Evolutionary conservation across 495 filamentous ascomycete genomes (phyloP), one percentile per base, ranked within the genome.

Genomic region (Penicillium egyptiacum): DNA sequence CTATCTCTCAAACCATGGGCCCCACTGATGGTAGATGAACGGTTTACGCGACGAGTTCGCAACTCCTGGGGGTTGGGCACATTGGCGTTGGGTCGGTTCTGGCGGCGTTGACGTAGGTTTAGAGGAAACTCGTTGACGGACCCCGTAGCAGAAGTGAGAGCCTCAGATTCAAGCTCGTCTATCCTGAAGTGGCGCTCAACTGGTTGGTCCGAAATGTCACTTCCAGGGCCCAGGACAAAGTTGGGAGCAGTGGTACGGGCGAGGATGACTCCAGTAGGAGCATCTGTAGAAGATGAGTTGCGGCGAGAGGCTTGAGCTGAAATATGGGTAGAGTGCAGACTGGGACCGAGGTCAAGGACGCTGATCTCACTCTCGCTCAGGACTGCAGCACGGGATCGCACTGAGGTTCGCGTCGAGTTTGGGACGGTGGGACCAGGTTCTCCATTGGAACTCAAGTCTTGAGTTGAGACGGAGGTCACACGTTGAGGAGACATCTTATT

Each of bases 281-380:
- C 1, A 51, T 1, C 12, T 19, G 33, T 5, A 10, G 22, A 14
- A 14, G 20, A 16, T 1, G 33, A 50, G 20, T 50, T 23, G 33
- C 12, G 20, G 19, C 25, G 33, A 35, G 23, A n/a, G 43, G 0
- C 20, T 6, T 11, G 14, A 10, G 44, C 9, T 11, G 25, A 19
- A 4, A 16, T 1, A 19, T 47, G 2, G 23, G 22, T 2, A 30
- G 37, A 30, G 0, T 30, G 12, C 0, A 66, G 22, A 33, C 62
- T 60, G 3, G 68, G 68, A 5, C 70, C 67, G 1, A 74, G 47
- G 42, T 71, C 71, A 5, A 74, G 59, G 8, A 61, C 43, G 25
- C 64, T 70, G 58, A 74, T 70, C 7, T 74, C 67, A 31, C 67
- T 69, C 16, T 72, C 67, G 39, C 64, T 64, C 7, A 43, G 26